These are phyloP conservation scores for Fusarium domesticum DNA, from an alignment of 2,329 filamentous ascomycete genomes.

Conservation along the genomic window DNA sequence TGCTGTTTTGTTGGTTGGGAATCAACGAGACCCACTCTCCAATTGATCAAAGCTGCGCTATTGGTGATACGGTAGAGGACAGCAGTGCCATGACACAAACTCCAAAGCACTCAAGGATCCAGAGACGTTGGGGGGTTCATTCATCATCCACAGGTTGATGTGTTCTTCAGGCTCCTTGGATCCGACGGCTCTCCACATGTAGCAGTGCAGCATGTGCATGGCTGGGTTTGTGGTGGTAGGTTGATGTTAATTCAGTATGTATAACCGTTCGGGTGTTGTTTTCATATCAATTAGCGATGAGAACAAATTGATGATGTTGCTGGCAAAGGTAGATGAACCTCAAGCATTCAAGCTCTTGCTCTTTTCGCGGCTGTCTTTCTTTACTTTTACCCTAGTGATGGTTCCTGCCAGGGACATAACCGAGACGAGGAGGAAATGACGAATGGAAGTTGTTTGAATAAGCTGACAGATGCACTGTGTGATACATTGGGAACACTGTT, in stretches of 20 bases:
- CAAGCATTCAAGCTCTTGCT: background rate
- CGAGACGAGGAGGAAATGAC: conserved; percentile 10
- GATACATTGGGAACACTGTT: conserved; percentile 15
- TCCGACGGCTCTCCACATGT: background rate
- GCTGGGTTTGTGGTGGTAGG: background rate
- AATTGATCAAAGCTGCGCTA: background rate
- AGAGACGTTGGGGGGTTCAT: too few relatives aligned
- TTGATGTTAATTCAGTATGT: too few relatives aligned
- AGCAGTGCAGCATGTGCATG: background rate
- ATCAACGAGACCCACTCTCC: background rate
- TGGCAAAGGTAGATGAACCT: too few relatives aligned
- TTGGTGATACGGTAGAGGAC: too few relatives aligned
- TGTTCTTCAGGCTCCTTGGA: too few relatives aligned
- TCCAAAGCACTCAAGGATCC: too few relatives aligned
- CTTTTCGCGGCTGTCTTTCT: background rate
- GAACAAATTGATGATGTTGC: too few relatives aligned
- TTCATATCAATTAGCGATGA: too few relatives aligned
- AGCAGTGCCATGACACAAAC: too few relatives aligned
- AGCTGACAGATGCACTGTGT: conserved; percentile 24
- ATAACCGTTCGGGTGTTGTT: too few relatives aligned
- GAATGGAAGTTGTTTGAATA: conserved; percentile 27
- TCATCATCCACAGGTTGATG: too few relatives aligned
- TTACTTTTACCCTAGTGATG: background rate
- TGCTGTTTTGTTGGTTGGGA: background rate
- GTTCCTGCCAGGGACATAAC: background rate